Evolutionary conservation across 2,329 filamentous ascomycete genomes (phyloP), one percentile per base, ranked within the genome.

Genomic region (Ambrosiella cleistominuta): DNA sequence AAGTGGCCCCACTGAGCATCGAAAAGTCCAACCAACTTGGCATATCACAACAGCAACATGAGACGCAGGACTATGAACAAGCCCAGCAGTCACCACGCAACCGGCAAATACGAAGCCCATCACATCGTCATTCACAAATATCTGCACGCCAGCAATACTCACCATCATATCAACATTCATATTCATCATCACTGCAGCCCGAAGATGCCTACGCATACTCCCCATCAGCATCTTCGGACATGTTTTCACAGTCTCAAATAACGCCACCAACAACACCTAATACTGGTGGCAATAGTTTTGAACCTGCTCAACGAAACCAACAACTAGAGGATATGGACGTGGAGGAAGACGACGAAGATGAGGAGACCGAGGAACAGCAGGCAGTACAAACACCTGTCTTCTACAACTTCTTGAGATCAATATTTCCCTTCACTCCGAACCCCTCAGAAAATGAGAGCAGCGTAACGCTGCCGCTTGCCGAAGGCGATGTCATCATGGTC

Each of bases 331-430:
- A 38, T 37, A 17, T 54, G 35, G 42, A 57, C 27, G 36, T 42
- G 7, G 40, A 60, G 15, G 55, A 55, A 35, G 50, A 60, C 35
- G 65, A 71, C 61, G 67, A 71, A 63, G 64, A 67, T 54, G 70
- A 72, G 62, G 35, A 55, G 17, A 36, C 37, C 8, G 39, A 61
- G 12, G 13, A 54, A 8, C n/a, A 60, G 9, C 7, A 37, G 19
- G 13, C 37, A 38, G 65, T 68, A 55, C 70, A 75, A 6, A 75
- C 80, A 62, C 79, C 85, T 1, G 76, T 89, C 60, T 95, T 96
- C 67, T 86, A 94, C 76, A 95, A 93, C 74, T 98, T 95, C 67
- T 76, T 98, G 51, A 85, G 93, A 63, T 93, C 93, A 54, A 91
- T 95, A 67, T 95, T 95, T 69, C 86, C 88, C 35, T 98, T 96